A percentile compares a stretch with the other conserved stretches of the same genome.
Conservation (phyloP, 2,329 filamentous ascomycete genomes). For the Polytolypa hystricis region DNA sequence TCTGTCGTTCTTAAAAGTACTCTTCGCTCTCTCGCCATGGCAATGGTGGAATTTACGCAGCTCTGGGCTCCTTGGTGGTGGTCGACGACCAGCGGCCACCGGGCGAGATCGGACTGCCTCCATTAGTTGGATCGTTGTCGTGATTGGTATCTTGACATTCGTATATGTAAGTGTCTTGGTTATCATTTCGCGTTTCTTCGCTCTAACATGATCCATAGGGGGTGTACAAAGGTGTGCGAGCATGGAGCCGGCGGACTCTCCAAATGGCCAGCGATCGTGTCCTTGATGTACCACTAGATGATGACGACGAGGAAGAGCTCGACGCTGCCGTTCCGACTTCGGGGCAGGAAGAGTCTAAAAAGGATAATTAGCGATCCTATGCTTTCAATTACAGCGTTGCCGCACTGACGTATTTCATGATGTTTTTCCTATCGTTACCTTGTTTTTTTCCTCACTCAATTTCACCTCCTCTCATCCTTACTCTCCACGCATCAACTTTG, state of each 20-base stretch:
- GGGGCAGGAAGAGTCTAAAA: slow-evolving; percentile 15
- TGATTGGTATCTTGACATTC: slow-evolving; percentile 71
- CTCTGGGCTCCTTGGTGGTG: slow-evolving; percentile 44
- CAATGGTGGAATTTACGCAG: slow-evolving; percentile 65
- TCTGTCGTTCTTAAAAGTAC: slow-evolving; percentile 70
- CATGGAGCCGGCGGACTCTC: slow-evolving; percentile 60
- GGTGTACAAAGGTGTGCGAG: slow-evolving; percentile 71
- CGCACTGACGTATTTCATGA: background rate
- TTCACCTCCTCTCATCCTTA: background rate
- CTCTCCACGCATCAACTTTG: slow-evolving; percentile 71
- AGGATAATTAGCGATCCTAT: slow-evolving; percentile 15
- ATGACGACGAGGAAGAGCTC: slow-evolving; percentile 46
- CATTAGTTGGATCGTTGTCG: slow-evolving; percentile 66
- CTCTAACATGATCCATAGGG: too few relatives aligned
- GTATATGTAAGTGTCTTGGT: slow-evolving; percentile 49
- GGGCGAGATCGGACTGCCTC: slow-evolving; percentile 69
- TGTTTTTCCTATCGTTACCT: background rate
- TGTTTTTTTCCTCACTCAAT: background rate
- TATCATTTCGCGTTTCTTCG: background rate
- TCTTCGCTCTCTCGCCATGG: slow-evolving; percentile 63
- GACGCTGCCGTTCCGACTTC: slow-evolving; percentile 20
- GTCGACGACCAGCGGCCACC: slow-evolving; percentile 45
- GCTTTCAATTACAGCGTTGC: background rate
- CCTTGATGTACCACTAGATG: slow-evolving; percentile 54
- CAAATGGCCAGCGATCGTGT: slow-evolving; percentile 69